Evolutionary conservation across 805 yeast genomes (phyloP).

Genomic region (Saturnispora gosingensis): DNA sequence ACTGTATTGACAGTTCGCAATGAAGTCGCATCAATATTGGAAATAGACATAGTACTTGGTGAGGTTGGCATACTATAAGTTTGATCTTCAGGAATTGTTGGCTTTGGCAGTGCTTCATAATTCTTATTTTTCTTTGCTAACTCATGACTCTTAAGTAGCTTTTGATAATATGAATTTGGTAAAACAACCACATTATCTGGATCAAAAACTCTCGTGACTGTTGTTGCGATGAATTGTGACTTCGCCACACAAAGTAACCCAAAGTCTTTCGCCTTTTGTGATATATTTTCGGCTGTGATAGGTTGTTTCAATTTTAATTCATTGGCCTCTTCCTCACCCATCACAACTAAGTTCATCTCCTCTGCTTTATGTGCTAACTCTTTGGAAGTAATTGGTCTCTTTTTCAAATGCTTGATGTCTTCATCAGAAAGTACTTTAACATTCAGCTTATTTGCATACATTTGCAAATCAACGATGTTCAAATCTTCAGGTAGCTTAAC

Average conservation of each 20-base stretch:
- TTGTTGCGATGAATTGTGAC: constrained; percentile 53
- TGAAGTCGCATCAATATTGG: constrained; percentile 15
- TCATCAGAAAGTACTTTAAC: constrained; percentile 26
- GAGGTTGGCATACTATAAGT: constrained; percentile 11
- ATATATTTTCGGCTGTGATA: constrained; percentile 22
- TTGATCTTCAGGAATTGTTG: constrained; percentile 11
- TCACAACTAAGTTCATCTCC: constrained; percentile 32
- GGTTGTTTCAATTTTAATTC: constrained; percentile 12
- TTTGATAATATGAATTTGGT: constrained; percentile 56
- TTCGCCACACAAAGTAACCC: constrained; percentile 51
- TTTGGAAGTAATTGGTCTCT: constrained; percentile 23
- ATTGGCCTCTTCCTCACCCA: constrained; percentile 21
- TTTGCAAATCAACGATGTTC: constrained; percentile 11
- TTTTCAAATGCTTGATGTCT: constrained; percentile 26
- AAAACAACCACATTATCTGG: constrained; percentile 48
- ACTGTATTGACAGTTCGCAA: constrained; percentile 41
- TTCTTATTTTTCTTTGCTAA: constrained; percentile 22
- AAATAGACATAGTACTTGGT: constrained; percentile 1
- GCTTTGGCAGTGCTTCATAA: background rate
- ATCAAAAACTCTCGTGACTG: constrained; percentile 47
- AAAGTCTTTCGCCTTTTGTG: constrained; percentile 32
- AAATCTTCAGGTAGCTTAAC: constrained; percentile 8
- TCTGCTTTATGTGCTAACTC: constrained; percentile 31
- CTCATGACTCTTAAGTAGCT: constrained; percentile 37
- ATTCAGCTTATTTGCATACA: constrained; percentile 25